Evolutionary conservation across 371 early-diverging fungal genomes (phyloP), one percentile per base, ranked within the genome.

Genomic region (Umbelopsis sp.): DNA sequence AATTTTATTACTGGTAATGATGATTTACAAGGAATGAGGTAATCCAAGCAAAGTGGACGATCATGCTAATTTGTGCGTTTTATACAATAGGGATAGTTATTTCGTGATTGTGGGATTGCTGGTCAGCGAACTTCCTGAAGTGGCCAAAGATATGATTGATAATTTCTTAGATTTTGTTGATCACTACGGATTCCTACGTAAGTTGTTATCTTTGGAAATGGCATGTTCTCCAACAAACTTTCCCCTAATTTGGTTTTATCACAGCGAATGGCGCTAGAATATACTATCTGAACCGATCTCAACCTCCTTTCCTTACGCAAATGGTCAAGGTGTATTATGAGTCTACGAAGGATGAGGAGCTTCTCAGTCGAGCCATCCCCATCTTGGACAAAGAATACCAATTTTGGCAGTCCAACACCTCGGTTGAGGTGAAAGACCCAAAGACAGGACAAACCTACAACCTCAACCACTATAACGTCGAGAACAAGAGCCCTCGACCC

Each of bases 231-330:
- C 14, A 48, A 48, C 6, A 48, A 29, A 8, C 16, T 7, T 20
- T 1, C 1, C 7, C 48, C 2, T 35, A 4, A 7, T 7, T 12
- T 44, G 22, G 37, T n/a, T 12, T 6, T 16, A 25, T 50, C 44
- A 18, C 65, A 86, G 86, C 96, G 1, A 96, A 97, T 73, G 96
- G 95, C 10, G 89, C 90, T 6, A 84, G 96, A 37, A 85, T 89
- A 41, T 97, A 97, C 75, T 96, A 94, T 72, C 74, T 92, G 41
- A 91, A 93, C 67, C 85, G 97, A 67, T 93, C 94, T 2, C 96
- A 96, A 69, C 96, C 96, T 18, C 97, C 97, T 12, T 74, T 94
- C 25, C 74, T 94, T 20, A 75, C 86, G 16, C 85, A 84, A 50
- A 93, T 93, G 93, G 89, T 93, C 32, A 73, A 85, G 63, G 67